A percentile compares a stretch with the other conserved stretches of the same genome.
Evolutionary conservation across 495 filamentous ascomycete genomes (phyloP).

Genomic region (Evernia prunastri): DNA sequence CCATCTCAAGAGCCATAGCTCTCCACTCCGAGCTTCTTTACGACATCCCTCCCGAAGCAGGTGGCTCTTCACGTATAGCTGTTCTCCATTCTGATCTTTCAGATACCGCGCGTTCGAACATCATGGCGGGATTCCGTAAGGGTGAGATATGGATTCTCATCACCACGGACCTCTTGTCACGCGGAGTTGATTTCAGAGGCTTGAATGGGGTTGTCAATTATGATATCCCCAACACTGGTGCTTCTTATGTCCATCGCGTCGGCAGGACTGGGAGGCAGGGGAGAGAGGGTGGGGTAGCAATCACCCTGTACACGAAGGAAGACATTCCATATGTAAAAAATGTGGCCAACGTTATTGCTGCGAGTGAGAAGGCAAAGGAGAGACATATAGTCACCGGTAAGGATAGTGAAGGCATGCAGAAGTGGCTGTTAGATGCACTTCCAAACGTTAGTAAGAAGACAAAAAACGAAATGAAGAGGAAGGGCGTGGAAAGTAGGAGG

Average conservation of each 20-base stretch:
- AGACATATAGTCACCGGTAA: conserved; percentile 31
- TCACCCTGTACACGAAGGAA: conserved; percentile 92
- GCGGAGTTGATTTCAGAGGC: conserved; percentile 85
- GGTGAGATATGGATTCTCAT: conserved; percentile 95
- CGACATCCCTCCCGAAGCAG: conserved; percentile 84
- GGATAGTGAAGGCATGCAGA: conserved; percentile 50
- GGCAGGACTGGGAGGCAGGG: conserved; percentile 88
- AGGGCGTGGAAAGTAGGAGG: conserved; percentile 73
- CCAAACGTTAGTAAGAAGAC: conserved; percentile 76
- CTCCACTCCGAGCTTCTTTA: conserved; percentile 87
- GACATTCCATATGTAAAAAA: conserved; percentile 86
- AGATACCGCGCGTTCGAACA: conserved; percentile 61
- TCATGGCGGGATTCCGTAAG: conserved; percentile 84
- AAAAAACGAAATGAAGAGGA: conserved; percentile 71
- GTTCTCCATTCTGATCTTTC: conserved; percentile 84
- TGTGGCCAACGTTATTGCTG: conserved; percentile 85
- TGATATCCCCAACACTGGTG: conserved; percentile 82
- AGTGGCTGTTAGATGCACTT: conserved; percentile 85
- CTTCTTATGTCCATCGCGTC: conserved; percentile 87
- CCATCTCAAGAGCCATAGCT: conserved; percentile 80
- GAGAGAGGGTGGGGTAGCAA: conserved; percentile 78
- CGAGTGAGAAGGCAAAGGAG: conserved; percentile 60
- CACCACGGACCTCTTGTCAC: conserved; percentile 85
- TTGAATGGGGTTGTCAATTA: conserved; percentile 96
- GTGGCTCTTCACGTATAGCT: conserved; percentile 77